Percentiles rank a stretch among this genome's conserved stretches.
Evolutionary conservation across 441 rosid species (phyloP).

Genomic region (Bocquillonia castaneifolia): DNA sequence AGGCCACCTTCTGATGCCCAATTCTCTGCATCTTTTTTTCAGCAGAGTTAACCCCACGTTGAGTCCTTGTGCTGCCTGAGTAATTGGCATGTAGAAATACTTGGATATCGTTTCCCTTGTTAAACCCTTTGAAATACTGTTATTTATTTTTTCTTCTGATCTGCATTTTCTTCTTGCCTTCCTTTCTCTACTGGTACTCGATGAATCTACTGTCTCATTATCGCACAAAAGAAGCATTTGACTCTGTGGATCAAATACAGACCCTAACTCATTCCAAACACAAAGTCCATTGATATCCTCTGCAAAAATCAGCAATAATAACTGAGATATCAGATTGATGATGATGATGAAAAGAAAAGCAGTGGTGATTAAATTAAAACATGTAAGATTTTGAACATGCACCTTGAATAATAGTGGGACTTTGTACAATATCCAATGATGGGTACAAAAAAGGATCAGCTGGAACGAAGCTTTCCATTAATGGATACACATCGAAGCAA

Average conservation of each 20-base stretch:
- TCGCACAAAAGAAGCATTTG: background rate
- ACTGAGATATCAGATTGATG: background rate
- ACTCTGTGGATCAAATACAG: conserved; percentile 4
- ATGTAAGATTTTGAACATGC: background rate
- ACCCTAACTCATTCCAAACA: conserved; percentile 8
- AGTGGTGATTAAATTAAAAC: background rate
- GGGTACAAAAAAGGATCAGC: background rate
- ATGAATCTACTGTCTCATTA: background rate
- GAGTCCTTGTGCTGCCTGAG: conserved; percentile 67
- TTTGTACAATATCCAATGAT: conserved; percentile 1
- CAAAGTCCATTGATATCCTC: background rate
- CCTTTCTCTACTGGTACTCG: background rate
- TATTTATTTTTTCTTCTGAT: background rate
- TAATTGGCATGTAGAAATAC: conserved; percentile 70
- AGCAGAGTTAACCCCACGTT: conserved; percentile 68
- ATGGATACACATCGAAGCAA: conserved; percentile 16
- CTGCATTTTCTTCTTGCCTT: background rate
- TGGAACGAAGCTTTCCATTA: conserved; percentile 7
- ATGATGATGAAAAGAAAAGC: no score
- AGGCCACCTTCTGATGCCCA: conserved; percentile 59
- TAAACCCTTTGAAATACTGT: conserved; percentile 1
- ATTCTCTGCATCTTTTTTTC: conserved; percentile 76
- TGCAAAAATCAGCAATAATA: background rate
- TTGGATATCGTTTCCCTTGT: conserved; percentile 1
- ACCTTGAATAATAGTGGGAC: background rate